Evolutionary conservation across 768 basidiomycete genomes (phyloP).

Genomic region (Suillus fuscotomentosus): DNA sequence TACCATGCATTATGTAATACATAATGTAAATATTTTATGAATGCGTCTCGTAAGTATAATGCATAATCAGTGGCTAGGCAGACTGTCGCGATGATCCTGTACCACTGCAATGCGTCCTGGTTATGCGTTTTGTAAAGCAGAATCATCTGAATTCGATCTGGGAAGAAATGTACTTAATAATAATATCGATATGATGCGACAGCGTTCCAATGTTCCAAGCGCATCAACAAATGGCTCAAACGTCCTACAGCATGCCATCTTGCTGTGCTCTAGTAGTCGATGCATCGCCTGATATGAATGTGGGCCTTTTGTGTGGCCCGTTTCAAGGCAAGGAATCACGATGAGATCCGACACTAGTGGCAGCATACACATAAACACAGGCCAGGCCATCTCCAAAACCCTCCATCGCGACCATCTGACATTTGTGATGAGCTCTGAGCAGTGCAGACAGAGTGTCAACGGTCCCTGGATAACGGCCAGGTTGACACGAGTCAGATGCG

Average conservation of each 20-base stretch:
- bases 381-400: constrained; percentile 18
- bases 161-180: neutral
- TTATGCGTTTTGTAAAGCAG: neutral
- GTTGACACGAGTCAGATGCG: constrained; percentile 19
- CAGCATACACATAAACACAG: no score
- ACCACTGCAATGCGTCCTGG: neutral
- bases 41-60: neutral
- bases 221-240: no score
- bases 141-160: neutral
- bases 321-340: no score
- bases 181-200: neutral
- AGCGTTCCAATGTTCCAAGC: no score
- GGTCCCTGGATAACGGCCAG: constrained; percentile 27
- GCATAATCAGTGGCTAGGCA: neutral
- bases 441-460: constrained; percentile 18
- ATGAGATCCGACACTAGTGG: no score
- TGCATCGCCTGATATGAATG: no score
- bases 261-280: no score
- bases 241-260: no score
- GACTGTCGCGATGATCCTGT: neutral
- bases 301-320: no score
- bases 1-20: neutral
- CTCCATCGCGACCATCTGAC: constrained; percentile 23
- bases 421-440: constrained; percentile 6
- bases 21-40: no score